Evolutionary conservation across 108 stramenopile species (phyloP).

Genomic region (Skeletonema menzelii): DNA sequence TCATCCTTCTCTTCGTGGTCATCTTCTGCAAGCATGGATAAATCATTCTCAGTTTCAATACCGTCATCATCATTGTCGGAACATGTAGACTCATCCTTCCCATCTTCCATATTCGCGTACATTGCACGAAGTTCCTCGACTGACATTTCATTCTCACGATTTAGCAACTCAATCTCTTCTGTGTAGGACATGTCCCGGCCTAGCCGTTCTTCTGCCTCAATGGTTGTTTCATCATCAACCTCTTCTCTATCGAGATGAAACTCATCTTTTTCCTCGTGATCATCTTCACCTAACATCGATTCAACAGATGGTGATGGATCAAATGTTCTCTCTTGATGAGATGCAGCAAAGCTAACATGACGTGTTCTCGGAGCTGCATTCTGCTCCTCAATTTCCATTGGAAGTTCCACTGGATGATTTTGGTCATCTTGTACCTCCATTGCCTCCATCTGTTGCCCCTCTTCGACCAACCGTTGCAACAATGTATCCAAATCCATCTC

Average conservation of each 20-base stretch:
- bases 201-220: constrained; percentile 60
- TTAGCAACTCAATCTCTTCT: constrained; percentile 59
- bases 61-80: constrained; percentile 43
- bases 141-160: constrained; percentile 58
- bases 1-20: constrained; percentile 54
- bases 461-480: constrained; percentile 27
- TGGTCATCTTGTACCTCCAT: constrained; percentile 5
- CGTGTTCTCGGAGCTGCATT: constrained; percentile 2
- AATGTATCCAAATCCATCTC: constrained; percentile 36
- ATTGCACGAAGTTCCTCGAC: constrained; percentile 55
- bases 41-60: neutral
- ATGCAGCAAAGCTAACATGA: constrained; percentile 18
- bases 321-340: constrained; percentile 9
- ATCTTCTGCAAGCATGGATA: constrained; percentile 31
- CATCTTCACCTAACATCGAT: constrained; percentile 33
- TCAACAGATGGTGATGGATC: constrained; percentile 10
- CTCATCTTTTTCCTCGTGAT: constrained; percentile 53
- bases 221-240: constrained; percentile 74
- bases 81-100: constrained; percentile 55
- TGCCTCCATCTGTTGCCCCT: neutral
- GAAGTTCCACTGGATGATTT: constrained; percentile 15
- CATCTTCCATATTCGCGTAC: constrained; percentile 47
- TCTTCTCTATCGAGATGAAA: constrained; percentile 48
- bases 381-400: constrained; percentile 9
- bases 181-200: constrained; percentile 53